Conservation (phyloP, 2,329 filamentous ascomycete genomes). For the Neobulgaria alba region DNA sequence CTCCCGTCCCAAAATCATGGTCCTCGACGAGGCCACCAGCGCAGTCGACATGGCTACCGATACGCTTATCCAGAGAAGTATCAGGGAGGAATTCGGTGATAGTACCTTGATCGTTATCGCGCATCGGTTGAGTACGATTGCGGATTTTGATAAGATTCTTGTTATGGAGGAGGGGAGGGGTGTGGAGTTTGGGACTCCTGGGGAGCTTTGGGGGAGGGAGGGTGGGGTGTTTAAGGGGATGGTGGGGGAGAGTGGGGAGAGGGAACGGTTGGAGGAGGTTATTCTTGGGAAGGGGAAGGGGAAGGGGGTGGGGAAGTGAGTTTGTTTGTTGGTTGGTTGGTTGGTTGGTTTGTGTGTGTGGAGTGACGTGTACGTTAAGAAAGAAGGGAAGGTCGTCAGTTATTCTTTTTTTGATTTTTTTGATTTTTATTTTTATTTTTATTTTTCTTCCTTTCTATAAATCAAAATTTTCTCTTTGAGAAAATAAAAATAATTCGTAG, state of each 20-base stretch:
- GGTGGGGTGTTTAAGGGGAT: constrained; percentile 48
- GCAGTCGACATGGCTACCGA: constrained; percentile 75
- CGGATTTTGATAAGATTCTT: constrained; percentile 66
- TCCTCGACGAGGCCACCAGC: constrained; percentile 71
- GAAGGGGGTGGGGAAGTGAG: neutral
- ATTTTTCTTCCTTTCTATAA: too few relatives aligned
- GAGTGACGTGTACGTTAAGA: too few relatives aligned
- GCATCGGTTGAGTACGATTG: constrained; percentile 67
- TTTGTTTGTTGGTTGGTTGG: neutral
- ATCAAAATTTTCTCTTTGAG: too few relatives aligned
- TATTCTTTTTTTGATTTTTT: too few relatives aligned
- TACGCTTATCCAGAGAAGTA: constrained; percentile 62
- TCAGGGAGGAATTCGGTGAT: constrained; percentile 62
- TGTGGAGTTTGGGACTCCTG: constrained; percentile 58
- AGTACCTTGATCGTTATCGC: constrained; percentile 67
- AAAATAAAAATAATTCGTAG: too few relatives aligned
- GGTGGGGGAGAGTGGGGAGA: constrained; percentile 54
- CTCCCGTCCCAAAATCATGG: constrained; percentile 64
- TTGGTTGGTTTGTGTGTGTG: neutral
- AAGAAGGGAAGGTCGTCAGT: too few relatives aligned
- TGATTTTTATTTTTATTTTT: too few relatives aligned
- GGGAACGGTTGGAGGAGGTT: constrained; percentile 25
- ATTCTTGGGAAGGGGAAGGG: constrained; percentile 8
- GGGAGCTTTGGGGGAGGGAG: constrained; percentile 45
- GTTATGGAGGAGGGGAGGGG: constrained; percentile 61